A percentile compares a stretch with the other conserved stretches of the same genome.
phyloP scores from a whole-genome alignment of 2,329 filamentous ascomycete genomes.

The Colletotrichum theobromicola region DNA sequence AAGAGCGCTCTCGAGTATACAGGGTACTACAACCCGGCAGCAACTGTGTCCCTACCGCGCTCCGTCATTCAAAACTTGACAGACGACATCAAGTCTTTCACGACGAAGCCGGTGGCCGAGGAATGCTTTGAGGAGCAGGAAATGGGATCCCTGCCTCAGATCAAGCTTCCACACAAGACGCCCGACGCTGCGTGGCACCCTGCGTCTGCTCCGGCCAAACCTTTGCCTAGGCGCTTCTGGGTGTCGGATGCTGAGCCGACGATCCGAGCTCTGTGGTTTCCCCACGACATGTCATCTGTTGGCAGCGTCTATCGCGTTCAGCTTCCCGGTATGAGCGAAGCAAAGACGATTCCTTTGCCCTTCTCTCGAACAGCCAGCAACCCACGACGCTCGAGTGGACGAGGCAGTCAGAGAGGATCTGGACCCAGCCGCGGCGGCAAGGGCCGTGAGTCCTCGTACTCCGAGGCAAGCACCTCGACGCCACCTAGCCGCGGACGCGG shows the following conservation, averaged over 20 bases:
- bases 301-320: slow-evolving; percentile 34
- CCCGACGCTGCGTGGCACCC: slow-evolving; percentile 70
- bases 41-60: slow-evolving; percentile 70
- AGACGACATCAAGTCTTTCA: slow-evolving; percentile 38
- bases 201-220: slow-evolving; percentile 57
- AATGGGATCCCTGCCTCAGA: slow-evolving; percentile 76
- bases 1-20: slow-evolving; percentile 68
- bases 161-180: slow-evolving; percentile 68
- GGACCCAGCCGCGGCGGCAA: slow-evolving; percentile 25
- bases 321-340: slow-evolving; percentile 46
- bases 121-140: slow-evolving; percentile 84
- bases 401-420: slow-evolving; percentile 20
- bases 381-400: slow-evolving; percentile 30
- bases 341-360: slow-evolving; percentile 43
- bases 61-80: neutral
- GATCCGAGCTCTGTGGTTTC: slow-evolving; percentile 28
- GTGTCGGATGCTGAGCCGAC: slow-evolving; percentile 44
- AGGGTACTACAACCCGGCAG: slow-evolving; percentile 52
- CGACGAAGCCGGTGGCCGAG: slow-evolving; percentile 74
- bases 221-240: slow-evolving; percentile 56
- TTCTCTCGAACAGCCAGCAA: slow-evolving; percentile 36
- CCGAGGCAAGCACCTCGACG: slow-evolving; percentile 6
- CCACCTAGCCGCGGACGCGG: slow-evolving; percentile 41
- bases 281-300: slow-evolving; percentile 24
- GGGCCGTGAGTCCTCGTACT: slow-evolving; percentile 19